Percentiles rank a stretch among this genome's conserved stretches.
These are phyloP conservation scores for Nigrograna mackinnonii DNA, from an alignment of 2,329 filamentous ascomycete species.

Conservation along the genomic window DNA sequence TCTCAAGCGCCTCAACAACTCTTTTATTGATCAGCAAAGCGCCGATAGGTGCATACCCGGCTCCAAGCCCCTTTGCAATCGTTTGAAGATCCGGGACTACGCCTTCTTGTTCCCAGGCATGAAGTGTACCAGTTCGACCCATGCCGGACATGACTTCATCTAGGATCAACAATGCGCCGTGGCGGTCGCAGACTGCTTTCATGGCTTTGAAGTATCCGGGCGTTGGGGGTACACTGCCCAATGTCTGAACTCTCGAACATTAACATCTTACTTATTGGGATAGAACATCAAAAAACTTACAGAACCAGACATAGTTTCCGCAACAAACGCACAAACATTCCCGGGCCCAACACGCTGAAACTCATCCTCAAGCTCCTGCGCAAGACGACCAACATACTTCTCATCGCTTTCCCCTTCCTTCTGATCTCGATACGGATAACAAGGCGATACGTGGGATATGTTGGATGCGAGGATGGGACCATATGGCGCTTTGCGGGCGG, in stretches of 20 bases:
- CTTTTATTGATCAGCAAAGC: conserved; percentile 59
- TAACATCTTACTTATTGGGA: not conserved
- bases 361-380: conserved; percentile 67
- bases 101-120: conserved; percentile 65
- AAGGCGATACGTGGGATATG: conserved; percentile 61
- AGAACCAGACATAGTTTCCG: conserved; percentile 73
- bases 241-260: not conserved
- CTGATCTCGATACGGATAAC: conserved; percentile 66
- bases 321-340: conserved; percentile 72
- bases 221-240: conserved; percentile 16
- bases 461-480: conserved; percentile 63
- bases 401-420: conserved; percentile 56
- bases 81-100: conserved; percentile 66
- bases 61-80: conserved; percentile 68
- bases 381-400: conserved; percentile 64
- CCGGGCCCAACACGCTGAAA: conserved; percentile 66
- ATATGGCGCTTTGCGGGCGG: conserved; percentile 63
- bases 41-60: conserved; percentile 65
- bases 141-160: conserved; percentile 78
- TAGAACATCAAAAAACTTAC: conserved; percentile 57
- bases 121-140: conserved; percentile 59
- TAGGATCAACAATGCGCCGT: conserved; percentile 75
- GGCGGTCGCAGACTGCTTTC: conserved; percentile 67
- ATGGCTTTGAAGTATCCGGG: conserved; percentile 71
- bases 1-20: conserved; percentile 53